These are phyloP conservation scores for Mycena galopus DNA, from an alignment of 768 basidiomycete species.

Conservation along the genomic window DNA sequence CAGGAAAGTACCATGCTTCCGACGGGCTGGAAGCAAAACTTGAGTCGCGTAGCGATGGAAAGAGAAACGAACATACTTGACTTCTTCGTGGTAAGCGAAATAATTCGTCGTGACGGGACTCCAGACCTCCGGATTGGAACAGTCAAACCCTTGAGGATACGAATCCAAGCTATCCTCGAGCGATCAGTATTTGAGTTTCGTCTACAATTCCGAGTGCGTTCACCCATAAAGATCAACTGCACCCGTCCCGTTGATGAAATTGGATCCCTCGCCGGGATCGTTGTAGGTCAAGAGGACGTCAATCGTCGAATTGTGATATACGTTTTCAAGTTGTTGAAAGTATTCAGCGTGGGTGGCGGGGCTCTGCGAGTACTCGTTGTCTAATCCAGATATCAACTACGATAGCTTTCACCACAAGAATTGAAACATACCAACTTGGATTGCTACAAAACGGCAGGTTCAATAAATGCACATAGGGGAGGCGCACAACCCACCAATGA, in stretches of 20 bases:
- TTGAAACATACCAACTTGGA: constrained; percentile 63
- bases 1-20: constrained; percentile 80
- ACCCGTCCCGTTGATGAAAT: constrained; percentile 83
- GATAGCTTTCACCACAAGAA: not conserved
- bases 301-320: constrained; percentile 67
- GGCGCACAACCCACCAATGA: constrained; percentile 65
- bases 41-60: not conserved
- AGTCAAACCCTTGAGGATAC: constrained; percentile 87
- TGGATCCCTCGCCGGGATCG: constrained; percentile 68
- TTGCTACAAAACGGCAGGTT: constrained; percentile 49
- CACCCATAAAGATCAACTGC: constrained; percentile 85
- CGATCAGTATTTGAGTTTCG: constrained; percentile 1
- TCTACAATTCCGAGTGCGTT: not conserved
- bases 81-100: constrained; percentile 69
- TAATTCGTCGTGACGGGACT: constrained; percentile 73
- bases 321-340: constrained; percentile 71
- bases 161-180: constrained; percentile 63
- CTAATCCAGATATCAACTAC: constrained; percentile 48
- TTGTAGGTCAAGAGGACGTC: constrained; percentile 83
- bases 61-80: constrained; percentile 37
- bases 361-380: constrained; percentile 81
- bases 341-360: constrained; percentile 63
- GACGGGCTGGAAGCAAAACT: constrained; percentile 44
- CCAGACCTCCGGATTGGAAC: constrained; percentile 80
- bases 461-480: not conserved